phyloP scores from a whole-genome alignment of 2,329 filamentous ascomycete species.

The Teratosphaeria pseudoeucalypti region DNA sequence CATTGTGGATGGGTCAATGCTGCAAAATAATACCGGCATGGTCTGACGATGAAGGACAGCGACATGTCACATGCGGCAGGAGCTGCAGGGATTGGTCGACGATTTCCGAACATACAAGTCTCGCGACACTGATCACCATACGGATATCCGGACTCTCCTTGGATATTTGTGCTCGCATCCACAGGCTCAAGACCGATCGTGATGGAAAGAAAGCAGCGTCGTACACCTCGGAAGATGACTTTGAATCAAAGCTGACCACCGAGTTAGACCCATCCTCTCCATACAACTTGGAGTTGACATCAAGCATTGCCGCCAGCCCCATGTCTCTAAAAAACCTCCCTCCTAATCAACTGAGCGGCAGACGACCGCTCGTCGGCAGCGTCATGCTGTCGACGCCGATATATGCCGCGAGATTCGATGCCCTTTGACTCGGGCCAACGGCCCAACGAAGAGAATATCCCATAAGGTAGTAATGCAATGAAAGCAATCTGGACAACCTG shows the following conservation, averaged over 20 bases:
- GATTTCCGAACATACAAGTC: neutral
- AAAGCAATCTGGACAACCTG: neutral
- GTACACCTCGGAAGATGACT: neutral
- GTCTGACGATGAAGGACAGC: neutral
- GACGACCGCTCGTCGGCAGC: no score
- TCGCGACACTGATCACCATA: neutral
- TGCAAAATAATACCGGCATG: neutral
- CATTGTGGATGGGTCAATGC: neutral
- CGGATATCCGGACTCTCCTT: neutral
- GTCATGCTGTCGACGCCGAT: no score
- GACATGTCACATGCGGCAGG: neutral
- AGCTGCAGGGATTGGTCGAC: neutral
- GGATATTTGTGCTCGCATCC: neutral
- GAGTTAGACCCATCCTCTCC: neutral
- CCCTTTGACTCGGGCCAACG: no score
- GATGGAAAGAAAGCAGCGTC: neutral
- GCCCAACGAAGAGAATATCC: no score
- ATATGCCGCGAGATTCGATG: no score
- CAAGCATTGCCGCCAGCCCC: no score
- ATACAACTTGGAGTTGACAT: no score
- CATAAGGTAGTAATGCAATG: no score
- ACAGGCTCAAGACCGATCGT: neutral
- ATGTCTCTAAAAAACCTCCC: no score
- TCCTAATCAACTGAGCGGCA: no score
- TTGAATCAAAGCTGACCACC: neutral